Evolutionary conservation across 2,329 filamentous ascomycete species (phyloP).

Genomic region (Macrophomina tecta): DNA sequence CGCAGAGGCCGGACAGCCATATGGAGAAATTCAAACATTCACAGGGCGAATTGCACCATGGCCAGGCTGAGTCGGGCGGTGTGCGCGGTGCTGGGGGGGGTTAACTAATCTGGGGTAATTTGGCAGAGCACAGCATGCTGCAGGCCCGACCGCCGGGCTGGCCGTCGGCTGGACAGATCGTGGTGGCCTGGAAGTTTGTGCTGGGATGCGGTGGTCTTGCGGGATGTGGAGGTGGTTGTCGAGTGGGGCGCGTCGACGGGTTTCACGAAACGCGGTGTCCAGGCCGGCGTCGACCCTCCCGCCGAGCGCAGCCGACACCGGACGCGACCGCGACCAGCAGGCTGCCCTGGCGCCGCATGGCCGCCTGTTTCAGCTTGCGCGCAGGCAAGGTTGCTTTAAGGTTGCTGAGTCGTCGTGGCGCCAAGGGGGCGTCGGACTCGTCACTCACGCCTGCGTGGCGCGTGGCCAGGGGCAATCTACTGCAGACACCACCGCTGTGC

Average conservation of each 20-base stretch:
- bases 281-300: not conserved
- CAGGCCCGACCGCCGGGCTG: slow-evolving; percentile 1
- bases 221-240: not conserved
- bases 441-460: slow-evolving; percentile 8
- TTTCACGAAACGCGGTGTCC: slow-evolving; percentile 12
- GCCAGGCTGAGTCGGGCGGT: not conserved
- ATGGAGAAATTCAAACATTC: not conserved
- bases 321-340: not conserved
- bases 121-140: slow-evolving; percentile 6
- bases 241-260: slow-evolving; percentile 1
- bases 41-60: slow-evolving; percentile 6
- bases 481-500: not conserved
- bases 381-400: slow-evolving; percentile 23
- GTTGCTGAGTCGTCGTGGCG: slow-evolving; percentile 26
- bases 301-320: slow-evolving; percentile 17
- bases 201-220: not conserved
- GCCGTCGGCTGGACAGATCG: not conserved
- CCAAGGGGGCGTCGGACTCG: slow-evolving; percentile 17
- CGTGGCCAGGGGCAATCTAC: slow-evolving; percentile 17
- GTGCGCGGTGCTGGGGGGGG: not conserved
- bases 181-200: slow-evolving; percentile 3
- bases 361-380: slow-evolving; percentile 8
- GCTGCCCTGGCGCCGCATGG: not conserved
- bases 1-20: not conserved
- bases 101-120: slow-evolving; percentile 6